A percentile compares a stretch with the other conserved stretches of the same genome.
These are phyloP conservation scores for Ceratocystis cubensis DNA, from an alignment of 2,329 filamentous ascomycete genomes.

Conservation along the genomic window DNA sequence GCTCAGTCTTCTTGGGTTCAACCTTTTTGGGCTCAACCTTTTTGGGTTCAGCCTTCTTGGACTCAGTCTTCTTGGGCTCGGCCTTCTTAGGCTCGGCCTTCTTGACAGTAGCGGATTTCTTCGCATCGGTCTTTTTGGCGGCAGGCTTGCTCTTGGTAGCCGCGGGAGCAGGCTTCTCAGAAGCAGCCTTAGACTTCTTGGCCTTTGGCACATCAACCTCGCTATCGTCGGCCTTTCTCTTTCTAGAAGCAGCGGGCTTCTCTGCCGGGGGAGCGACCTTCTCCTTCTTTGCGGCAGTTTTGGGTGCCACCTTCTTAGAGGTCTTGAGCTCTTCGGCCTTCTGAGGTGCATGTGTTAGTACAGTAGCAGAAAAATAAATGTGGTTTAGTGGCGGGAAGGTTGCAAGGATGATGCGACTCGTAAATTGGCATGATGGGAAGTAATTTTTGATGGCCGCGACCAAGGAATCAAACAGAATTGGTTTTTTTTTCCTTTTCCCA, in stretches of 20 bases:
- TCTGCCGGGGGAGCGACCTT: slow-evolving; percentile 25
- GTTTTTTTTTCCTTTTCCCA: background rate
- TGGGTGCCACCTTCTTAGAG: slow-evolving; percentile 26
- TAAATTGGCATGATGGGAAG: background rate
- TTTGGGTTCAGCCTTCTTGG: slow-evolving; percentile 20
- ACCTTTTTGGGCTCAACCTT: slow-evolving; percentile 37
- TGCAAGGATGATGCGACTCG: background rate
- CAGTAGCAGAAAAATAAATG: background rate
- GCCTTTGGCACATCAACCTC: slow-evolving; percentile 14
- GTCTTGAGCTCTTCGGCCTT: slow-evolving; percentile 21
- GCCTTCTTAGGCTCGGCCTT: slow-evolving; percentile 36
- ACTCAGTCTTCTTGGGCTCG: slow-evolving; percentile 25
- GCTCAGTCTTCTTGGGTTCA: slow-evolving; percentile 21
- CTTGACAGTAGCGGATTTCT: slow-evolving; percentile 25
- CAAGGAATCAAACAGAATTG: background rate
- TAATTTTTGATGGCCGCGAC: background rate
- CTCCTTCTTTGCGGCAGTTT: slow-evolving; percentile 24
- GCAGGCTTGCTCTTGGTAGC: slow-evolving; percentile 23
- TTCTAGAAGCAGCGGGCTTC: slow-evolving; percentile 24
- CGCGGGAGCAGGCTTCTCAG: slow-evolving; percentile 11
- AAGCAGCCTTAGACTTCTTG: slow-evolving; percentile 17
- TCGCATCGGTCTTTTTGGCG: slow-evolving; percentile 25
- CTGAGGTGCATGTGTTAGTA: slow-evolving; percentile 14
- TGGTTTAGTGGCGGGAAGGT: background rate
- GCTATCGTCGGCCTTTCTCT: slow-evolving; percentile 24